Evolutionary conservation across 2,329 filamentous ascomycete species (phyloP).

Genomic region (Ophiostoma tasmaniense): DNA sequence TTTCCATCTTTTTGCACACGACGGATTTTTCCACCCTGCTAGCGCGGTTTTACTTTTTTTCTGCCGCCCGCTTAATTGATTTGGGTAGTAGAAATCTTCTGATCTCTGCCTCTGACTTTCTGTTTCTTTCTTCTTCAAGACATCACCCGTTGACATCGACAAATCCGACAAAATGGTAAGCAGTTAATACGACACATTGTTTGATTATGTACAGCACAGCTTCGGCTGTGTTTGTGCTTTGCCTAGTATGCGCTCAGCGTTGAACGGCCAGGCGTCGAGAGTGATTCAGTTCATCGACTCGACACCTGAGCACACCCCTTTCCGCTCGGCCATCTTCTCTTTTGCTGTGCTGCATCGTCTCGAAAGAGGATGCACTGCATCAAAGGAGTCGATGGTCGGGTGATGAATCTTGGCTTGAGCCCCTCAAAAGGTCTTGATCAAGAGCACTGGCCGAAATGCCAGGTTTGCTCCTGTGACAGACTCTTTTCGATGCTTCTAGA

Average conservation of each 20-base stretch:
- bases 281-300: constrained; percentile 12
- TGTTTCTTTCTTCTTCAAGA: constrained; percentile 23
- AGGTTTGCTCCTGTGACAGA: constrained; percentile 22
- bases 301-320: constrained; percentile 16
- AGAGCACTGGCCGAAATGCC: constrained; percentile 35
- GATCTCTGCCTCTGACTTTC: constrained; percentile 1
- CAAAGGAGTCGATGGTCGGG: constrained; percentile 21
- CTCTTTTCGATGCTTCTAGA: constrained; percentile 61
- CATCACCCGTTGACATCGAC: constrained; percentile 28
- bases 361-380: constrained; percentile 27
- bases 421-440: constrained; percentile 22
- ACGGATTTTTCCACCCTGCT: constrained; percentile 15
- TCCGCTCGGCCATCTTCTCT: constrained; percentile 13
- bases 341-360: constrained; percentile 29
- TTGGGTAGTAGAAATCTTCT: constrained; percentile 7
- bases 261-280: constrained; percentile 18
- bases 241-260: constrained; percentile 21
- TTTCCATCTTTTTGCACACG: constrained; percentile 10
- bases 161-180: constrained; percentile 54
- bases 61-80: not conserved
- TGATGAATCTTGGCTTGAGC: constrained; percentile 60
- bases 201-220: not conserved
- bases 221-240: constrained; percentile 14
- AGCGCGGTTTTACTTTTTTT: constrained; percentile 10
- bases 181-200: constrained; percentile 31